Evolutionary conservation across 257 asterid species (phyloP).

Genomic region (Solanum gandarillasii): DNA sequence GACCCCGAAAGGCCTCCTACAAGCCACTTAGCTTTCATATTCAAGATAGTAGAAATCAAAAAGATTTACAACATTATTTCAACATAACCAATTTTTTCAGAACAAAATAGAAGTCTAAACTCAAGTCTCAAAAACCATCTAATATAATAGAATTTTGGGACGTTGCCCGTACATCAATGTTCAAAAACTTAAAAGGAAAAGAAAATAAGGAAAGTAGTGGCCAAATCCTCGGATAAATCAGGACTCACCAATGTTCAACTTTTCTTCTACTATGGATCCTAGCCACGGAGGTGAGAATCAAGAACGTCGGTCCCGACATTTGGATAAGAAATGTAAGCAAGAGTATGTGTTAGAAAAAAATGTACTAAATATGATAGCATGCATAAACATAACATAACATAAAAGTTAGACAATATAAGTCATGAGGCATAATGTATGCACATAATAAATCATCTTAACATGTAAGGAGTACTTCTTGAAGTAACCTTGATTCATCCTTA

Average conservation of each 20-base stretch:
- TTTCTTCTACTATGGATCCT: not conserved
- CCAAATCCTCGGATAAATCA: not conserved
- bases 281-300: not conserved
- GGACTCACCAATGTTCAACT: not conserved
- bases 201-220: not conserved
- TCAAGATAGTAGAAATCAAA: not conserved
- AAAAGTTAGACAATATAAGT: not conserved
- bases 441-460: not conserved
- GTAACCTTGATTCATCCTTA: not conserved
- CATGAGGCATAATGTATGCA: not conserved
- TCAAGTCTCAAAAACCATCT: not conserved
- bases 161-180: not conserved
- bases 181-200: not conserved
- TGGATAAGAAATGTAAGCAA: not conserved
- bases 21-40: not conserved
- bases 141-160: not conserved
- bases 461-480: not conserved
- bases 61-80: not conserved
- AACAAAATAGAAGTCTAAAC: too few relatives aligned
- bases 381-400: not conserved
- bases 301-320: not conserved
- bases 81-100: not conserved
- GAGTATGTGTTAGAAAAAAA: not conserved
- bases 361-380: not conserved
- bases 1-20: not conserved